Percentiles rank a stretch among this genome's conserved stretches.
phyloP scores from a whole-genome alignment of 768 basidiomycete species.

The Lactarius quietus region DNA sequence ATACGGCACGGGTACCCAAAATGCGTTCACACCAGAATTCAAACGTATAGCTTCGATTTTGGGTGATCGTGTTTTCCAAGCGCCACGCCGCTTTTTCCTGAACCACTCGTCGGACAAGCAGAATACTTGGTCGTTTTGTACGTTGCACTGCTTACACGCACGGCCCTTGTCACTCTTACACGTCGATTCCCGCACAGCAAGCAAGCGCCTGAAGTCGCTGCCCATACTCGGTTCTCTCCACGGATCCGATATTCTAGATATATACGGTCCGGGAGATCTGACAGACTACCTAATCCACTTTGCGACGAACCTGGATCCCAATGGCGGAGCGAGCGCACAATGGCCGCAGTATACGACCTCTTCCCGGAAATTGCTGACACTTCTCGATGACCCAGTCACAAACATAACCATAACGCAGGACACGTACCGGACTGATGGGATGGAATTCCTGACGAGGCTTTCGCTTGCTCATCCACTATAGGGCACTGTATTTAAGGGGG shows the following conservation, averaged over 20 bases:
- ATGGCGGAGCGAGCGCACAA: constrained; percentile 19
- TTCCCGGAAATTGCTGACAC: constrained; percentile 13
- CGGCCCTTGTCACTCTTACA: not conserved
- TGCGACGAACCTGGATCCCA: constrained; percentile 31
- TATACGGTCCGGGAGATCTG: constrained; percentile 19
- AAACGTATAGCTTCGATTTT: constrained; percentile 39
- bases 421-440: constrained; percentile 11
- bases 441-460: constrained; percentile 14
- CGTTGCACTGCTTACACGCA: constrained; percentile 15
- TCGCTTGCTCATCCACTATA: not conserved
- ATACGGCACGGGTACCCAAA: constrained; percentile 28
- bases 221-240: constrained; percentile 27
- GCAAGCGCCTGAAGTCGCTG: constrained; percentile 33
- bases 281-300: constrained; percentile 28
- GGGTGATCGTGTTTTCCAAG: constrained; percentile 38
- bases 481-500: no score
- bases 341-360: constrained; percentile 23
- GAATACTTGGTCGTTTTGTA: constrained; percentile 36
- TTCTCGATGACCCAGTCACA: no score
- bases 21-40: constrained; percentile 35
- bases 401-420: no score
- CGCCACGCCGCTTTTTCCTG: constrained; percentile 37
- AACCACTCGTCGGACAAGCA: constrained; percentile 33
- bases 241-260: constrained; percentile 14
- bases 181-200: constrained; percentile 29